Percentiles rank a stretch among this genome's conserved stretches.
Conservation (phyloP, 2,329 filamentous ascomycete species). For the Zymoseptoria crescenta region DNA sequence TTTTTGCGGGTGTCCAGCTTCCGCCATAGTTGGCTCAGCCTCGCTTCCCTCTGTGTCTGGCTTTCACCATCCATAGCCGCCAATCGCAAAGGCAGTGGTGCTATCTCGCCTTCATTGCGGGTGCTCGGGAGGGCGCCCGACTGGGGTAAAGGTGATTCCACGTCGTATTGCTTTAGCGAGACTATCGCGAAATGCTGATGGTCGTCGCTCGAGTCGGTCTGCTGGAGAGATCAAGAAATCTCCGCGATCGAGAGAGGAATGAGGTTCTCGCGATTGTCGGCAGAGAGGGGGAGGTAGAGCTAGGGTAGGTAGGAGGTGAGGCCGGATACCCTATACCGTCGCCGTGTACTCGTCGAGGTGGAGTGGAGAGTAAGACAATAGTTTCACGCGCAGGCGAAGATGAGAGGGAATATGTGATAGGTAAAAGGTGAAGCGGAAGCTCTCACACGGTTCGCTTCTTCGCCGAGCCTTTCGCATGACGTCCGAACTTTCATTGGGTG, state of each 20-base stretch:
- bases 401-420: background rate
- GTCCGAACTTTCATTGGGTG: background rate
- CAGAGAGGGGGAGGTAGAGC: background rate
- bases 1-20: constrained; percentile 68
- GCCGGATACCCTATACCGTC: background rate
- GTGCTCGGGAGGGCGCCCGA: background rate
- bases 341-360: background rate
- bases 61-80: constrained; percentile 62
- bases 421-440: background rate
- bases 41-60: constrained; percentile 68
- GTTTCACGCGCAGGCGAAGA: background rate
- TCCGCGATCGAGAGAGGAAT: background rate
- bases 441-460: background rate
- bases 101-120: constrained; percentile 17
- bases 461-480: background rate
- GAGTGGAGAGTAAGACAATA: background rate
- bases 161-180: constrained; percentile 7
- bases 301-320: background rate
- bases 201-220: background rate
- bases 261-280: background rate
- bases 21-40: constrained; percentile 77
- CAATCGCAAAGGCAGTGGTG: constrained; percentile 8
- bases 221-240: background rate
- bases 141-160: constrained; percentile 1
- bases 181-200: background rate